Evolutionary conservation across 192 early-diverging fungal genomes (phyloP), one percentile per base, ranked within the genome.

Genomic region (Coemansia sp.): DNA sequence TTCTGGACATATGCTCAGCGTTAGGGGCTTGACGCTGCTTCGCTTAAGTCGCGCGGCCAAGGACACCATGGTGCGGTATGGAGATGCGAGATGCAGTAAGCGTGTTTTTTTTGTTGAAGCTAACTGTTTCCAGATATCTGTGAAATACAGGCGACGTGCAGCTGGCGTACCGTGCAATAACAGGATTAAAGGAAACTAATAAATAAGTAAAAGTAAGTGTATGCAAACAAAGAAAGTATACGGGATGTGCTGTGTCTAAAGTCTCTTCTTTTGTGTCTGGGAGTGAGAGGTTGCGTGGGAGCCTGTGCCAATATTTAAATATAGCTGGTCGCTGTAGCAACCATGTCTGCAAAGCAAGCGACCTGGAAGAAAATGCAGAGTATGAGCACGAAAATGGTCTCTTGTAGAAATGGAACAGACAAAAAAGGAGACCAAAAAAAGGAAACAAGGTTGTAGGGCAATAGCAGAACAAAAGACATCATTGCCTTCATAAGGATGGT

Each of bases 31-130:
- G 22, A 62, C 46, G 45, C 66, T 74, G 48, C 24, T 68, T 16
- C 72, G 66, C 48, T 56, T 74, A 22, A 74, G 61, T 22, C 72
- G 72, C 19, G 72, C 57, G 23, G 27, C 45, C 35, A 74, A 39
- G 7, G 60, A 61, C 24, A 74, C 66, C 72, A 68, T 65, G 34
- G 30, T 27, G 54, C 14, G 13, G 25, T 34, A 47, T 23, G 16
- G n/a, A 22, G 36, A 28, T 29, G 20, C 9, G 42, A 7, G 10
- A 14, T 42, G 11, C 13, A 14, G 14, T 14, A 34, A 9, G 5
- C 32, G 32, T 9, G 5, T 42, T 42, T 42, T 27, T 29, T 3
- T 19, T 2, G 24, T 45, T 22, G 7, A 18, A 1, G 19, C 20
- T 23, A 8, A 11, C 22, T 56, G 16, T 13, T 18, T 6, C 2